Evolutionary conservation across 768 basidiomycete species (phyloP), one percentile per base, ranked within the genome.

Genomic region (Tephrocybe sp.): DNA sequence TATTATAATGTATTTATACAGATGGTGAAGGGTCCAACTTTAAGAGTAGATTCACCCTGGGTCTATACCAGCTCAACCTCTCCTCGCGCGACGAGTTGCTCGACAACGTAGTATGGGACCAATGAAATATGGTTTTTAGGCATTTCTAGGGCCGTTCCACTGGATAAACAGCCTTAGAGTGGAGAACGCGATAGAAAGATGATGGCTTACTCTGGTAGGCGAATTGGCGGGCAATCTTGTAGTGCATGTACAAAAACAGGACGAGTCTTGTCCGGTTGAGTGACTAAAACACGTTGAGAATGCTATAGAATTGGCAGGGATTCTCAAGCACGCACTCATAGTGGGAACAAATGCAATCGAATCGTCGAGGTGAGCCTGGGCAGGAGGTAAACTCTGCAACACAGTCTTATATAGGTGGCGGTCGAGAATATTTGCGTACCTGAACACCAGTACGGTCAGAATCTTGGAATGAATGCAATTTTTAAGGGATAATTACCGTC

Each of bases 171-270:
- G 45, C 10, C 16, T 20, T 47, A 36, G 34, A 31, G 23, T 40
- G 12, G 17, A 17, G 17, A 48, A 32, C 31, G 38, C 19, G 34
- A 35, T 45, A 10, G 30, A 1, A 13, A 38, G n/a, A 23, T 32
- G 20, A 19, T 5, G 13, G 69, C 85, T 45, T 58, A 90, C 88
- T 89, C 85, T 7, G 84, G 86, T n/a, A 87, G 64, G 45, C 72
- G 72, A 50, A 85, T 74, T 3, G 78, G 81, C 8, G 83, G 82
- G 69, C 89, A 95, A 49, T 77, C 75, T 54, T 77, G 74, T 20
- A 85, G 73, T 13, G 92, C 92, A 62, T 85, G 88, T 2, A 89
- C 84, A 61, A 96, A 90, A 0, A 97, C 91, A 0, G 91, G 84
- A 0, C 77, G 75, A 2, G 80, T 74, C 62, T 80, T 84, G 59